These are phyloP conservation scores for Ploettnerulaceae sp. DNA, from an alignment of 2,329 filamentous ascomycete species.

Conservation along the genomic window DNA sequence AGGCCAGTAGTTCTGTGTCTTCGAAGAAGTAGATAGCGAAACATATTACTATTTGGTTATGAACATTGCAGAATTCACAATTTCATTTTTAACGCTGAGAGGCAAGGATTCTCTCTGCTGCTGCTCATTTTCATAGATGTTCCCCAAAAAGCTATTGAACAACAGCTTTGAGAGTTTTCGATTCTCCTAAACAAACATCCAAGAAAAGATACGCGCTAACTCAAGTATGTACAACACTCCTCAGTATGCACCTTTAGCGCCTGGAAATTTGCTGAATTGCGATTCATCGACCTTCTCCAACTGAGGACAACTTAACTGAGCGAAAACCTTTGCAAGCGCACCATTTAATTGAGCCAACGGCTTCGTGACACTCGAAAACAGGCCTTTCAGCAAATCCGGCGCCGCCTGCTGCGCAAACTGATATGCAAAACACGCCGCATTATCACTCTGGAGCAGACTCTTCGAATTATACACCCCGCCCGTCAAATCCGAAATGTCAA, in stretches of 20 bases:
- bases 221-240: neutral
- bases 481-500: constrained; percentile 41
- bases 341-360: constrained; percentile 33
- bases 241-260: constrained; percentile 12
- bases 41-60: neutral
- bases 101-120: too few species aligned
- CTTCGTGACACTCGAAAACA: constrained; percentile 35
- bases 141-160: too few species aligned
- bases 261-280: constrained; percentile 26
- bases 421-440: constrained; percentile 41
- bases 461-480: constrained; percentile 41
- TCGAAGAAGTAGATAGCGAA: neutral
- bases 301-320: constrained; percentile 21
- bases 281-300: constrained; percentile 19
- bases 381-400: constrained; percentile 39
- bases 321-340: constrained; percentile 27
- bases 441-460: constrained; percentile 43
- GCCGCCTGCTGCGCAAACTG: constrained; percentile 38
- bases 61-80: too few species aligned
- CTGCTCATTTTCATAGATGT: too few species aligned
- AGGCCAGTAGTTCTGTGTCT: constrained; percentile 14
- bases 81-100: too few species aligned
- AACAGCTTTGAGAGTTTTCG: too few species aligned
- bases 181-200: too few species aligned
- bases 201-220: too few species aligned